phyloP scores from a whole-genome alignment of 108 stramenopile genomes.

The Chaetoceros tenuissimus region DNA sequence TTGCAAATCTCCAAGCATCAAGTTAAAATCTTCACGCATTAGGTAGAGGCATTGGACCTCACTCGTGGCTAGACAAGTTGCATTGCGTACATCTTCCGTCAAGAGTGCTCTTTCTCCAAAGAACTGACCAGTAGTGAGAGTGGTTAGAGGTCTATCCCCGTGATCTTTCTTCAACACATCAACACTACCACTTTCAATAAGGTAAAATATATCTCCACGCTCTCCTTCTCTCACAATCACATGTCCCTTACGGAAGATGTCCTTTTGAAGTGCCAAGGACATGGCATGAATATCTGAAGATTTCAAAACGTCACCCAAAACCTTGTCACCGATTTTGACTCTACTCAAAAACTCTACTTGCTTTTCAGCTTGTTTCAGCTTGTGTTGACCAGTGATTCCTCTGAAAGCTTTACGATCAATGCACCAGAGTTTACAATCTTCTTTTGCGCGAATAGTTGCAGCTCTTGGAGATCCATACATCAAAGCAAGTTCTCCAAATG shows the following conservation, averaged over 20 bases:
- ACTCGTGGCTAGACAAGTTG: conserved; percentile 59
- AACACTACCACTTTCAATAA: conserved; percentile 72
- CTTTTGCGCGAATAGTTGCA: conserved; percentile 77
- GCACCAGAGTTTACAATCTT: conserved; percentile 66
- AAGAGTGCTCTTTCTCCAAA: conserved; percentile 84
- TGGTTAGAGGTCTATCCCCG: conserved; percentile 26
- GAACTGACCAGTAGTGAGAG: conserved; percentile 65
- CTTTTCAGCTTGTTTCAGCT: conserved; percentile 49
- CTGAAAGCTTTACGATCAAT: conserved; percentile 81
- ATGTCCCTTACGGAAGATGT: conserved; percentile 62
- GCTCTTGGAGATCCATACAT: conserved; percentile 86
- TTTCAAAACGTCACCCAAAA: conserved; percentile 50
- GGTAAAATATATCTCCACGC: conserved; percentile 78
- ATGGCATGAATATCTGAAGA: conserved; percentile 57
- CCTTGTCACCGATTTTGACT: conserved; percentile 51
- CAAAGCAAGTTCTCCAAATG: conserved; percentile 75
- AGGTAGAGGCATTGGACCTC: conserved; percentile 40
- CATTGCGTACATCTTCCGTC: conserved; percentile 59
- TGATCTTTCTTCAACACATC: conserved; percentile 49
- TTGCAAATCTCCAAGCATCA: conserved; percentile 63
- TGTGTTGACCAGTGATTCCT: conserved; percentile 57
- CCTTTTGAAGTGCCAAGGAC: conserved; percentile 45
- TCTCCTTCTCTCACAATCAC: conserved; percentile 85
- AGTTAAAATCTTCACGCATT: conserved; percentile 59
- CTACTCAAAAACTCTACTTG: conserved; percentile 63